Conservation (phyloP, 495 filamentous ascomycete species). For the Staphylotrichum tortipilum region DNA sequence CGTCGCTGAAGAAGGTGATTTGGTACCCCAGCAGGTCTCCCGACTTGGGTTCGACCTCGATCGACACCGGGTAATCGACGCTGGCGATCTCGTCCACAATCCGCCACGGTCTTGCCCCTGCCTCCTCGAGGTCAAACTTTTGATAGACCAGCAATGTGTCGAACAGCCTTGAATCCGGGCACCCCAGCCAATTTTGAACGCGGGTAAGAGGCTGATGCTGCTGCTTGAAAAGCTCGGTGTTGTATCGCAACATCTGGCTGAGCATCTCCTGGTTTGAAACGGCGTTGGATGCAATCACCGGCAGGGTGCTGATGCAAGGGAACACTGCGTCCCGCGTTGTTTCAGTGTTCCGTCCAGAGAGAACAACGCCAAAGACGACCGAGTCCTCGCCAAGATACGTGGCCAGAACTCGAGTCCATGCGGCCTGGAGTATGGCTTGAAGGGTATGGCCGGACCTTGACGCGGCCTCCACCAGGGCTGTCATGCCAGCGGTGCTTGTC, state of each 20-base stretch:
- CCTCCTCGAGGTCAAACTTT: slow-evolving; percentile 31
- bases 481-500: slow-evolving; percentile 28
- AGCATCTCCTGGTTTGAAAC: slow-evolving; percentile 48
- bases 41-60: slow-evolving; percentile 55
- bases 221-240: slow-evolving; percentile 51
- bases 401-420: slow-evolving; percentile 62
- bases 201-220: slow-evolving; percentile 60
- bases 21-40: slow-evolving; percentile 43
- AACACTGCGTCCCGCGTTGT: slow-evolving; percentile 49
- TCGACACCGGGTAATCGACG: slow-evolving; percentile 55
- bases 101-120: slow-evolving; percentile 13
- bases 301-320: slow-evolving; percentile 67
- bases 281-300: slow-evolving; percentile 45
- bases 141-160: slow-evolving; percentile 77
- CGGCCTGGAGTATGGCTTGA: slow-evolving; percentile 62
- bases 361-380: slow-evolving; percentile 63
- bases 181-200: slow-evolving; percentile 59
- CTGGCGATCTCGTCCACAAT: slow-evolving; percentile 31
- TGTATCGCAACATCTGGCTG: slow-evolving; percentile 49
- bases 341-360: slow-evolving; percentile 58
- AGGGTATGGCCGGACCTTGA: slow-evolving; percentile 51
- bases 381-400: slow-evolving; percentile 61
- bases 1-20: slow-evolving; percentile 50
- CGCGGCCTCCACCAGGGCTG: slow-evolving; percentile 45
- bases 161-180: slow-evolving; percentile 52